Evolutionary conservation across 164 flowering plant genomes (phyloP).

Genomic region (Vitis labrusca): DNA sequence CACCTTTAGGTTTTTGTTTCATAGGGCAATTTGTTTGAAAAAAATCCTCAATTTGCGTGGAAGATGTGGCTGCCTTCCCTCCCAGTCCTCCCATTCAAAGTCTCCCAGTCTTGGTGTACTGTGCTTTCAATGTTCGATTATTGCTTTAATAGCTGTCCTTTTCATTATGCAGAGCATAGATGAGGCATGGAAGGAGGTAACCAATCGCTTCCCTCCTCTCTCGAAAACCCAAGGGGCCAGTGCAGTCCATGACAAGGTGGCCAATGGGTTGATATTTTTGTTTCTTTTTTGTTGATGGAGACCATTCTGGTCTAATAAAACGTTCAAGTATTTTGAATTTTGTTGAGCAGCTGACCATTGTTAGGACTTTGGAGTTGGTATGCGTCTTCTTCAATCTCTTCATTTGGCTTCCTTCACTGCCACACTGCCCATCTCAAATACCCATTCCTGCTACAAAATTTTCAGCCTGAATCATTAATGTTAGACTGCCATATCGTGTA

Average conservation of each 20-base stretch:
- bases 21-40: neutral
- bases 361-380: neutral
- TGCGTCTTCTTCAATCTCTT: neutral
- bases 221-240: neutral
- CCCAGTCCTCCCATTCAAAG: neutral
- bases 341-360: neutral
- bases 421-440: too few relatives aligned
- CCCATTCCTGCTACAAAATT: too few relatives aligned
- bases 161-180: slow-evolving; percentile 6
- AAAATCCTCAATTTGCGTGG: slow-evolving; percentile 2
- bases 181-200: neutral
- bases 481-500: too few relatives aligned
- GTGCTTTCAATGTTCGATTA: neutral
- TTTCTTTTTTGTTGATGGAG: slow-evolving; percentile 8
- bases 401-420: too few relatives aligned
- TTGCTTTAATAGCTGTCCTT: slow-evolving; percentile 13
- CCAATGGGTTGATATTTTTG: slow-evolving; percentile 4
- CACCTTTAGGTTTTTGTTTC: too few relatives aligned
- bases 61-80: neutral
- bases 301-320: neutral
- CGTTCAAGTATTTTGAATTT: neutral
- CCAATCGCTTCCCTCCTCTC: neutral
- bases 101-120: neutral
- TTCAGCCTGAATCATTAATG: too few relatives aligned
- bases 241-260: neutral